Evolutionary conservation across 495 filamentous ascomycete genomes (phyloP).

Genomic region (Parachaetomium inaequale): DNA sequence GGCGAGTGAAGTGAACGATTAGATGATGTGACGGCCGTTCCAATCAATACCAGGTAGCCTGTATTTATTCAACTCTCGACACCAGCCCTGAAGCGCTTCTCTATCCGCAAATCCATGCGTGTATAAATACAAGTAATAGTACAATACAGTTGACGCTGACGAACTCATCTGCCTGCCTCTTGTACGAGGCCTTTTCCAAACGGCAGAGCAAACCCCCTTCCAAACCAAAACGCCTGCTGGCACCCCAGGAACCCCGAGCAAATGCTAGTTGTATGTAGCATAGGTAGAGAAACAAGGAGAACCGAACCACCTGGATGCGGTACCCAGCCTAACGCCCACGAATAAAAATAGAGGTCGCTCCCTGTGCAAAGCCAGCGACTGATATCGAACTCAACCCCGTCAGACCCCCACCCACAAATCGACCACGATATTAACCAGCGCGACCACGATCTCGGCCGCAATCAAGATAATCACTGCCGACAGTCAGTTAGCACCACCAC

Average conservation of each 20-base stretch:
- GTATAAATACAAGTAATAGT: not conserved
- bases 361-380: too few relatives aligned
- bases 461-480: conserved; percentile 83
- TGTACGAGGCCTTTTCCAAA: not conserved
- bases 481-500: not conserved
- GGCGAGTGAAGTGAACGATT: too few relatives aligned
- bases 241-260: not conserved
- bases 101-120: not conserved
- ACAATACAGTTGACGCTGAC: not conserved
- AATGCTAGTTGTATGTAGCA: not conserved
- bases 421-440: conserved; percentile 91
- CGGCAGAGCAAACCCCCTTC: not conserved
- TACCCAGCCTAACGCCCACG: too few relatives aligned
- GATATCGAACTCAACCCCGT: not conserved
- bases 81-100: not conserved
- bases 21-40: too few relatives aligned
- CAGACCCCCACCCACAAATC: conserved; percentile 85
- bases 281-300: not conserved
- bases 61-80: not conserved
- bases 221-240: not conserved
- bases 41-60: not conserved
- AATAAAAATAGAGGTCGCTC: too few relatives aligned
- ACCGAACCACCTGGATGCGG: too few relatives aligned
- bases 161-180: not conserved
- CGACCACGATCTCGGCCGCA: conserved; percentile 91